Evolutionary conservation across 768 basidiomycete species (phyloP).

Genomic region (Nidularia pulvinata): DNA sequence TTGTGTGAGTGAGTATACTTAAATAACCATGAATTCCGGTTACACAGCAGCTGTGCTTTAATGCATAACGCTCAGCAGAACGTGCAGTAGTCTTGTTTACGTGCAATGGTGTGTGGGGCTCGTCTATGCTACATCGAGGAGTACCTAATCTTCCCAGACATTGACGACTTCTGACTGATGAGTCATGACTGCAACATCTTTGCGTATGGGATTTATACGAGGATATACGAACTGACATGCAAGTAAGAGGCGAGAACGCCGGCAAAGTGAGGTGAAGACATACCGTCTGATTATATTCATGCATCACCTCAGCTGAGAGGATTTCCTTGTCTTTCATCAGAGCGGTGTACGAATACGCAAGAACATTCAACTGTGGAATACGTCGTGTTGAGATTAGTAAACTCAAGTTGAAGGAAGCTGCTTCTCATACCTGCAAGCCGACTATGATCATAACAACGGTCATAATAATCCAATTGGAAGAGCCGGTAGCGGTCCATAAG

Average conservation of each 20-base stretch:
- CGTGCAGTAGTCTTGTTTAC: not conserved
- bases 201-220: conserved; percentile 73
- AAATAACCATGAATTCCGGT: no score
- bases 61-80: no score
- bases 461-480: conserved; percentile 79
- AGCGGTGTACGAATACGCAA: conserved; percentile 57
- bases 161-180: conserved; percentile 79
- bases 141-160: conserved; percentile 42
- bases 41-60: no score
- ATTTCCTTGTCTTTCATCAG: conserved; percentile 76
- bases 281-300: conserved; percentile 83
- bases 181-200: conserved; percentile 84
- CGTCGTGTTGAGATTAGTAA: not conserved
- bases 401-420: no score
- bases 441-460: conserved; percentile 66
- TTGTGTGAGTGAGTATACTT: no score
- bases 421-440: conserved; percentile 53
- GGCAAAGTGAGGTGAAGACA: conserved; percentile 14
- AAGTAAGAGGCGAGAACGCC: not conserved
- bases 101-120: not conserved
- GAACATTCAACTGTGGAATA: conserved; percentile 38
- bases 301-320: conserved; percentile 78
- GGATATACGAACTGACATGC: conserved; percentile 75
- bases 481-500: conserved; percentile 69
- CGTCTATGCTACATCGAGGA: not conserved